Evolutionary conservation across 1,284 basidiomycete genomes (phyloP), one percentile per base, ranked within the genome.

Genomic region (Vanrija humicola): DNA sequence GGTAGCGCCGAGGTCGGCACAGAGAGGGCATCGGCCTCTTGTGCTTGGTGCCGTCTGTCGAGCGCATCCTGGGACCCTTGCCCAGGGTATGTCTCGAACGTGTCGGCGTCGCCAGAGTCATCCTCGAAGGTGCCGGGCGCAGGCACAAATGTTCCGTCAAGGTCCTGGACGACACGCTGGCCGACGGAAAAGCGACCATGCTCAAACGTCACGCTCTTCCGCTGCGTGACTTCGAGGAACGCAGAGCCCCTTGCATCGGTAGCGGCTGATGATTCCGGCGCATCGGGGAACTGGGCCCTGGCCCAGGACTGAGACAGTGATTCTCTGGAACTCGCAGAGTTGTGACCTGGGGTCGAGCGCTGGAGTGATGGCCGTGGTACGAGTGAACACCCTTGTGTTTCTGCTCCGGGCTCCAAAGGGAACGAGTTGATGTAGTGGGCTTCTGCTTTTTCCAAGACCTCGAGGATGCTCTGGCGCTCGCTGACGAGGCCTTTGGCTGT

Each of bases 391-490:
- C 18, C 12, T 9, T 47, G 46, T 9, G n/a, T 19, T 6, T 16
- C 34, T 14, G 50, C 78, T 6, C 7, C 10, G 6, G 49, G 48
- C 9, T 43, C 34, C 10, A 50, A 18, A 1, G 50, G 53, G 78
- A 89, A 89, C 0, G 86, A 87, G 49, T 79, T 79, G 62, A 90
- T 88, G 67, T 89, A 90, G 64, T 81, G 82, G 6, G 86, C 82
- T 75, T 90, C 88, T 3, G 87, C 86, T 48, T 85, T 81, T 75
- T 91, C 88, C 8, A 91, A 80, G 56, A 86, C 83, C 59, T 88
- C 83, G 21, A 90, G 76, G 19, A 89, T 84, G 63, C 82, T 80
- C 58, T 87, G 86, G 23, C 89, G 80, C 69, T 89, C 84, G 26
- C 83, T 81, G 43, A 90, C 86, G 23, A 89, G 80, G 3, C 82